phyloP scores from a whole-genome alignment of 495 filamentous ascomycete genomes.

The Neurospora discreta region DNA sequence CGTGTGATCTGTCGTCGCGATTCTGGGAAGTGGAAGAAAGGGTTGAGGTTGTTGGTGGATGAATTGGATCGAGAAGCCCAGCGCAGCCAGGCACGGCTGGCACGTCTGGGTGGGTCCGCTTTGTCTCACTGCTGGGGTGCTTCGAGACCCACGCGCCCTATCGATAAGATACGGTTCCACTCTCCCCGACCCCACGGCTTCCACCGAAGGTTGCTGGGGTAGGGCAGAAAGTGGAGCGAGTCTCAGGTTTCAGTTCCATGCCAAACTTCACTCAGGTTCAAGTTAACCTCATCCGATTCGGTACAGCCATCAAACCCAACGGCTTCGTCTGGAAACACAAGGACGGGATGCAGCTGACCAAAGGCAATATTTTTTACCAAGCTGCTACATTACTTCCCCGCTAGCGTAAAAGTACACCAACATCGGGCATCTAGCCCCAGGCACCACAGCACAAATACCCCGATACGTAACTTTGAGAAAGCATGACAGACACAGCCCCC shows the following conservation, averaged over 20 bases:
- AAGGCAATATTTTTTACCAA: neutral
- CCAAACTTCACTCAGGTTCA: neutral
- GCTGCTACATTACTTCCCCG: neutral
- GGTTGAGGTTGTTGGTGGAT: neutral
- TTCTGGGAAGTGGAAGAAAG: neutral
- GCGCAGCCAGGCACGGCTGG: neutral
- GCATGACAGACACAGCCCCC: neutral
- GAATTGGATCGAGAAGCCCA: neutral
- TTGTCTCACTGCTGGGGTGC: neutral
- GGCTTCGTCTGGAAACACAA: neutral
- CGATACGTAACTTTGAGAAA: neutral
- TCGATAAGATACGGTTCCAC: neutral
- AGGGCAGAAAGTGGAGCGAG: neutral
- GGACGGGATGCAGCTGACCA: neutral
- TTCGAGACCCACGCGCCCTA: neutral
- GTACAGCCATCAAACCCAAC: neutral
- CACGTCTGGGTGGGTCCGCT: neutral
- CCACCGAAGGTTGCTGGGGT: neutral
- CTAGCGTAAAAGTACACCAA: neutral
- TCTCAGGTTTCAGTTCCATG: too few relatives aligned
- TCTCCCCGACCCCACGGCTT: neutral
- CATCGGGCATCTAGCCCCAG: neutral
- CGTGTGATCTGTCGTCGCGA: neutral
- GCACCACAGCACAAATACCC: neutral
- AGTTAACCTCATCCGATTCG: neutral